A percentile compares a stretch with the other conserved stretches of the same genome.
These are phyloP conservation scores for Exserohilum rostratum DNA, from an alignment of 2,329 filamentous ascomycete genomes.

Conservation along the genomic window DNA sequence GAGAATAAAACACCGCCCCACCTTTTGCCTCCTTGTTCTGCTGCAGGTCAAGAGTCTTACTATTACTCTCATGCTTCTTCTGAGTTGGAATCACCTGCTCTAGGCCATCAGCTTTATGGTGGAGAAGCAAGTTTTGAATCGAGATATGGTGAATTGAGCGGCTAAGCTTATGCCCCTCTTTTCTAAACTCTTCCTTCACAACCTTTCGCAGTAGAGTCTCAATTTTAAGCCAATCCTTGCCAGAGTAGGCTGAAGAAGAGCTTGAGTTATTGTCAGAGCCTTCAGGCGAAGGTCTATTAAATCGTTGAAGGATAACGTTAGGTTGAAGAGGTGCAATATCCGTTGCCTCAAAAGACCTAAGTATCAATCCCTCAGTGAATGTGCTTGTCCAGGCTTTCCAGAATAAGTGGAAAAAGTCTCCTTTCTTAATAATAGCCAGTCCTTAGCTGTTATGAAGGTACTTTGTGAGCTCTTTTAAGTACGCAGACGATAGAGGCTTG, in stretches of 20 bases:
- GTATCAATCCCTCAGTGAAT: conserved; percentile 1
- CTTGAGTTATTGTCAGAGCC: neutral
- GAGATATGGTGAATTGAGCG: neutral
- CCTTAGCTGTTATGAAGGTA: neutral
- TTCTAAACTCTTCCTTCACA: too few relatives aligned
- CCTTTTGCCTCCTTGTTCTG: neutral
- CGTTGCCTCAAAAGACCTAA: conserved; percentile 5
- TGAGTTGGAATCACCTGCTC: neutral
- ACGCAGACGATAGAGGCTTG: neutral
- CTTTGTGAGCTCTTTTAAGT: neutral
- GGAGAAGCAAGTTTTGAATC: neutral
- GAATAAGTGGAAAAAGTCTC: conserved; percentile 5
- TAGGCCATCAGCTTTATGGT: neutral
- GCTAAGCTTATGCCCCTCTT: neutral
- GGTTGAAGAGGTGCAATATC: conserved; percentile 5
- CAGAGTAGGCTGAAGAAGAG: too few relatives aligned
- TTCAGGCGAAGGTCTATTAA: neutral
- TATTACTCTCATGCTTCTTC: neutral
- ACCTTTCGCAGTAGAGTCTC: too few relatives aligned
- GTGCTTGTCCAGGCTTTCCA: conserved; percentile 5
- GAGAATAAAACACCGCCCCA: too few relatives aligned
- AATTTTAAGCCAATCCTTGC: too few relatives aligned
- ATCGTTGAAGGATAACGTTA: conserved; percentile 7
- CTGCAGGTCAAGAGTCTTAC: neutral
- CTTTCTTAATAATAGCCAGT: neutral